Evolutionary conservation across 805 yeast genomes (phyloP).

Genomic region (Candida argentea): DNA sequence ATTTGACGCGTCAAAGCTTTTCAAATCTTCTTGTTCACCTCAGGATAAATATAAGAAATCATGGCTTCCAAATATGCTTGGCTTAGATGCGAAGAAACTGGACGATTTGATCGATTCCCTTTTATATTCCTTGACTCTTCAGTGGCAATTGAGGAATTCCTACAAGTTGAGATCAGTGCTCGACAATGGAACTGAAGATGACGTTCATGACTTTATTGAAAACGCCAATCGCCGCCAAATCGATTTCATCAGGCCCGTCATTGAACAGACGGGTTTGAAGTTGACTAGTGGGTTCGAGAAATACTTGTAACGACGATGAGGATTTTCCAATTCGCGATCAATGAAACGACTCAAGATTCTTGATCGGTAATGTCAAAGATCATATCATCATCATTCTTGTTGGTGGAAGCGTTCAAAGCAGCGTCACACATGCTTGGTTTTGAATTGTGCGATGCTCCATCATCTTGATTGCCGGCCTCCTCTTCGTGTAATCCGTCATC

Average conservation of each 20-base stretch:
- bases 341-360: slow-evolving; percentile 2
- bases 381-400: slow-evolving; percentile 8
- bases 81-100: slow-evolving; percentile 24
- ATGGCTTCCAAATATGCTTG: not conserved
- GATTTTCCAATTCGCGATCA: not conserved
- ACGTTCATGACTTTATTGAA: no score
- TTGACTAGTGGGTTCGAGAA: not conserved
- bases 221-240: no score
- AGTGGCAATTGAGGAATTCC: slow-evolving; percentile 23
- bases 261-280: not conserved
- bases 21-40: not conserved
- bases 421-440: not conserved
- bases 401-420: not conserved
- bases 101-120: slow-evolving; percentile 62
- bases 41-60: not conserved
- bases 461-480: slow-evolving; percentile 2
- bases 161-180: not conserved
- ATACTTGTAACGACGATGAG: not conserved
- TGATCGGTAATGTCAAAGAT: slow-evolving; percentile 14
- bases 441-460: not conserved
- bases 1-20: not conserved
- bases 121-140: slow-evolving; percentile 48
- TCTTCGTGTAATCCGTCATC: slow-evolving; percentile 8
- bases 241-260: no score
- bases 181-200: no score